Percentiles rank a stretch among this genome's conserved stretches.
These are phyloP conservation scores for Sutorius australiensis DNA, from an alignment of 768 basidiomycete genomes.

Conservation along the genomic window DNA sequence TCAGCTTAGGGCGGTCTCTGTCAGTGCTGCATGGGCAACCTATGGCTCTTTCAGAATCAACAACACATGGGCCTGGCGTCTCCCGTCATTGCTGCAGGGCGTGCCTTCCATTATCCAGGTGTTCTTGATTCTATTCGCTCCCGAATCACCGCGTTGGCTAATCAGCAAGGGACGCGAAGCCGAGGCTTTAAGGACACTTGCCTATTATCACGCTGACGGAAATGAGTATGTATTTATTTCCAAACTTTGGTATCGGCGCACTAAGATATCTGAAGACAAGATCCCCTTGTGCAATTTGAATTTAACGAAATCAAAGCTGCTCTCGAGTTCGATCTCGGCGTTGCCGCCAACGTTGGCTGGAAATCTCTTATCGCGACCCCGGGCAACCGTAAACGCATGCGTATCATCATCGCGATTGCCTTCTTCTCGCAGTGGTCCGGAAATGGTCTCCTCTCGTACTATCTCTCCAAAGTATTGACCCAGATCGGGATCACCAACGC, in stretches of 20 bases:
- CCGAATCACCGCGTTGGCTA: constrained; percentile 86
- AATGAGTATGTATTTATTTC: constrained; percentile 42
- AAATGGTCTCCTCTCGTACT: constrained; percentile 70
- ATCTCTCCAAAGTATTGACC: constrained; percentile 65
- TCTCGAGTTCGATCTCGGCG: constrained; percentile 61
- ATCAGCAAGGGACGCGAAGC: constrained; percentile 68
- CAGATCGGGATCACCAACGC: constrained; percentile 57
- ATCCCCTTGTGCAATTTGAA: constrained; percentile 69
- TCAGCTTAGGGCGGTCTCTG: background rate
- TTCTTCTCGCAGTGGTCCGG: constrained; percentile 77
- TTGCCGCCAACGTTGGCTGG: constrained; percentile 61
- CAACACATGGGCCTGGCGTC: constrained; percentile 76
- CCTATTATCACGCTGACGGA: constrained; percentile 81
- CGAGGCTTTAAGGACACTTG: constrained; percentile 64
- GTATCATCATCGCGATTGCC: constrained; percentile 61
- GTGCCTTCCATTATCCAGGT: constrained; percentile 69
- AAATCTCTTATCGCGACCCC: constrained; percentile 60
- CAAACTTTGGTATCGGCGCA: background rate
- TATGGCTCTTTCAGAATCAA: constrained; percentile 73
- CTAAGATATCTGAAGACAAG: constrained; percentile 35
- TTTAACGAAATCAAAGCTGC: constrained; percentile 81
- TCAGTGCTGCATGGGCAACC: constrained; percentile 73
- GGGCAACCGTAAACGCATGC: constrained; percentile 68
- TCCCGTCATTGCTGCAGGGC: constrained; percentile 71
- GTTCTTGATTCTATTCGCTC: constrained; percentile 59